phyloP scores from a whole-genome alignment of 2,329 filamentous ascomycete species.

The Ambrosiella xylebori region DNA sequence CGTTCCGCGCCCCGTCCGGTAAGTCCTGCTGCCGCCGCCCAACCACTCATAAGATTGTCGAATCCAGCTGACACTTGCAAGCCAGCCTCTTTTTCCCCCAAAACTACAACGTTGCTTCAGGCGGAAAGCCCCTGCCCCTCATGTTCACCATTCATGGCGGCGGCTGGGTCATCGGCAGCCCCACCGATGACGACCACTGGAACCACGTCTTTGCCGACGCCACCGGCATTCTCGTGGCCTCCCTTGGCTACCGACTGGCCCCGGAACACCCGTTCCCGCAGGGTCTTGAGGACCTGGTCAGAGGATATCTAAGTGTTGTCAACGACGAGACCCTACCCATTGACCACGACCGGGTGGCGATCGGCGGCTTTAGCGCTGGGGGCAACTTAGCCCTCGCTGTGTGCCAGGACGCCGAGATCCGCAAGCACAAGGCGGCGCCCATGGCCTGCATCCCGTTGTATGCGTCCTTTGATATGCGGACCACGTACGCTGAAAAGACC shows the following conservation, averaged over 20 bases:
- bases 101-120: slow-evolving; percentile 19
- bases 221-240: slow-evolving; percentile 27
- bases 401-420: slow-evolving; percentile 23
- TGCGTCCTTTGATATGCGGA: slow-evolving; percentile 22
- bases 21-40: neutral
- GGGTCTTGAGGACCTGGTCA: slow-evolving; percentile 28
- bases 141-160: slow-evolving; percentile 36
- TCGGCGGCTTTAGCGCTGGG: slow-evolving; percentile 34
- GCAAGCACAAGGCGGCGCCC: slow-evolving; percentile 15
- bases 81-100: slow-evolving; percentile 25
- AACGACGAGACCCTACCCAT: slow-evolving; percentile 28
- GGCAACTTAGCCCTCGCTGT: slow-evolving; percentile 29
- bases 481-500: slow-evolving; percentile 16
- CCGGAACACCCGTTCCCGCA: slow-evolving; percentile 28
- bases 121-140: slow-evolving; percentile 21
- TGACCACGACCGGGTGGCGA: slow-evolving; percentile 24
- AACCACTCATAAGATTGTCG: neutral
- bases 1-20: slow-evolving; percentile 9
- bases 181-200: slow-evolving; percentile 29
- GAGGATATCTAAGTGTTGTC: slow-evolving; percentile 25
- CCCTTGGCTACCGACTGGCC: slow-evolving; percentile 32
- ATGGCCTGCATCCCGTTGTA: slow-evolving; percentile 27
- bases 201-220: slow-evolving; percentile 26
- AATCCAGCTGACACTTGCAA: too few species aligned
- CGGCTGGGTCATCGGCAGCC: slow-evolving; percentile 28